Conservation (phyloP, 2,329 filamentous ascomycete species). For the Zasmidium citrigriseum region DNA sequence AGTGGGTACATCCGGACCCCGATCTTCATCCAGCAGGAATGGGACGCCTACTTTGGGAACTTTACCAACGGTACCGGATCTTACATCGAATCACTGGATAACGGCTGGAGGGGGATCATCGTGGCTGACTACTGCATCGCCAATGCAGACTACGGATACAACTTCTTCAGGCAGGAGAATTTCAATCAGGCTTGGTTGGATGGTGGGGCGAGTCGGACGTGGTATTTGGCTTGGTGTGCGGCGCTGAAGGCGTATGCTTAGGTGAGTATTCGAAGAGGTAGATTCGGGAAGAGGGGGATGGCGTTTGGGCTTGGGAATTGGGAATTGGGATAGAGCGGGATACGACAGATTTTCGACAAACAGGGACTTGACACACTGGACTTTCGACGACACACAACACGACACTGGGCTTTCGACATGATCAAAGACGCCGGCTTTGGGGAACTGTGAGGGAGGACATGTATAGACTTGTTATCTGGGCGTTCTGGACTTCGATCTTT, state of each 20-base stretch:
- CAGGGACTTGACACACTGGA: no score
- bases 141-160: conserved; percentile 68
- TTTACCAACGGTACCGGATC: conserved; percentile 33
- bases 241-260: background rate
- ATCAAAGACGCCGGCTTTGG: no score
- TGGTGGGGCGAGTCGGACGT: conserved; percentile 79
- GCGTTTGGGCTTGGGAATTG: background rate
- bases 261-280: background rate
- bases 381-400: no score
- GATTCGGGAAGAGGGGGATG: background rate
- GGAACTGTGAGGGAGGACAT: no score
- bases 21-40: conserved; percentile 78
- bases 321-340: background rate
- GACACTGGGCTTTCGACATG: no score
- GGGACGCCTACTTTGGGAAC: conserved; percentile 73
- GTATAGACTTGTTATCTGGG: background rate
- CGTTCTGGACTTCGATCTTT: background rate
- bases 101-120: conserved; percentile 84
- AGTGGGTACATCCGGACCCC: conserved; percentile 66
- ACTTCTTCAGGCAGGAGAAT: conserved; percentile 67
- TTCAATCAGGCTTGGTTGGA: conserved; percentile 74
- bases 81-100: conserved; percentile 60
- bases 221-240: conserved; percentile 79
- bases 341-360: no score
- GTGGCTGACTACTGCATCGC: conserved; percentile 80